These are phyloP conservation scores for Penicillium steckii DNA, from an alignment of 495 filamentous ascomycete species.

Conservation along the genomic window DNA sequence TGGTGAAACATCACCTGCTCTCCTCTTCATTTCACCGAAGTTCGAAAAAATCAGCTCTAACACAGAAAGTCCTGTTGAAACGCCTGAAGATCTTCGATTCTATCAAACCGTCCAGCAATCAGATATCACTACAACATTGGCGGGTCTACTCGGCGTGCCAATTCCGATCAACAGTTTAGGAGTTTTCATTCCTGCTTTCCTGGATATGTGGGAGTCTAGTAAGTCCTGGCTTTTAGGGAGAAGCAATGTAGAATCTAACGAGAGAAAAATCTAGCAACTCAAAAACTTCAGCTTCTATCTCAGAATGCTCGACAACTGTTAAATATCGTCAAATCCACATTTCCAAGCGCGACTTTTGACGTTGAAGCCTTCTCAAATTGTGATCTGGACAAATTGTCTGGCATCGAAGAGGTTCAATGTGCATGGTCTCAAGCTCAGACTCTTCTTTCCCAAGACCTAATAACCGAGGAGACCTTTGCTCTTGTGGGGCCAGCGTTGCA, in stretches of 20 bases:
- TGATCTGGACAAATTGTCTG: constrained; percentile 30
- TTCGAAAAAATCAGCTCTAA: constrained; percentile 55
- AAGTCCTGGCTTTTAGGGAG: neutral
- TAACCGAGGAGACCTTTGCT: constrained; percentile 5
- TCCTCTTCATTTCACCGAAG: constrained; percentile 90
- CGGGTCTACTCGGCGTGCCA: constrained; percentile 81
- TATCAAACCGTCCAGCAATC: constrained; percentile 86
- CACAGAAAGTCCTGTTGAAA: constrained; percentile 39
- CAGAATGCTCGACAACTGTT: constrained; percentile 79
- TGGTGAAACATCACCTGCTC: constrained; percentile 88
- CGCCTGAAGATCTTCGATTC: constrained; percentile 63
- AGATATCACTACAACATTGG: constrained; percentile 88
- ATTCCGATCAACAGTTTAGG: constrained; percentile 91
- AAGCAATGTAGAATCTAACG: neutral
- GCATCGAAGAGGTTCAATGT: constrained; percentile 63
- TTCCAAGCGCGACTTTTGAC: constrained; percentile 56
- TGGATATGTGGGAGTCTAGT: constrained; percentile 70
- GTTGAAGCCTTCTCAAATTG: constrained; percentile 40
- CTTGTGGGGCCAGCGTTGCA: constrained; percentile 23
- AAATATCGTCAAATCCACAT: constrained; percentile 68
- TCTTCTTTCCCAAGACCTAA: constrained; percentile 10
- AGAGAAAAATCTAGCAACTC: constrained; percentile 25
- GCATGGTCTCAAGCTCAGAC: constrained; percentile 51
- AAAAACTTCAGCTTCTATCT: constrained; percentile 64
- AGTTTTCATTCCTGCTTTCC: constrained; percentile 76